Base-by-base conservation (phyloP, 2,329 filamentous ascomycete genomes). In the Apiospora koreana region DNA sequence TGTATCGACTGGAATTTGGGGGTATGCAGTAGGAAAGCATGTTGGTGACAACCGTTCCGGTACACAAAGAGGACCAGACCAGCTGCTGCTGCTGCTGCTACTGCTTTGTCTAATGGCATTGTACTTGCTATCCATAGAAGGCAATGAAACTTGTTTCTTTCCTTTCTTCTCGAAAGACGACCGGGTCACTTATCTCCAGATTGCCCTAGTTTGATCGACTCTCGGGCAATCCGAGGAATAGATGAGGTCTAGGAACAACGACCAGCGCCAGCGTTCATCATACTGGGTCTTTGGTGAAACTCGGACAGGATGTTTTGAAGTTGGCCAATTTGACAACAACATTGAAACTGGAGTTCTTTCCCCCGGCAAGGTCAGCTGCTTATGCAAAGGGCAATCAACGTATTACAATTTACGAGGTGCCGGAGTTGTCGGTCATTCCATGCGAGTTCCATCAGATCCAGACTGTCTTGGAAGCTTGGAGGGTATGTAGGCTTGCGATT, bases 91-190 rank as follows among this genome's bases (percentile, higher is more conserved):
- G 54, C 54, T 62, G 54, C 31, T 62, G 54, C 18, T 62, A 31
- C 18, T 31, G 54, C 54, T 62, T 38, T 62, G 54, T 62, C 54
- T 62, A 46, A 46, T n/a, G n/a, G 5, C 41, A 46, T 9, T 38
- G 21, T 38, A 25, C n/a, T n/a, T 16, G 21, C 50, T 6, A 18
- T 18, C 25, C 25, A 12, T 31, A 54, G 50, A 18, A 16, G 48
- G 48, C 25, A 58, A 38, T 62, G 31, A 62, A 62, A 62, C 54
- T 62, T 62, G 54, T 38, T 62, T 62, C 54, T 62, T 62, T 62
- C 31, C 31, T 38, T 62, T 14, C 54, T 62, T 62, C 54, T 62
- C 54, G 54, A 62, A 62, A 38, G 54, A 62, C 54, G 9, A 28
- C 54, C 28, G 31, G 54, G 54, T 5, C 31, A 38, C 31, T 23